Evolutionary conservation across 1,139 yeast species (phyloP).

Genomic region (Kurtzmaniella quercitrusa): DNA sequence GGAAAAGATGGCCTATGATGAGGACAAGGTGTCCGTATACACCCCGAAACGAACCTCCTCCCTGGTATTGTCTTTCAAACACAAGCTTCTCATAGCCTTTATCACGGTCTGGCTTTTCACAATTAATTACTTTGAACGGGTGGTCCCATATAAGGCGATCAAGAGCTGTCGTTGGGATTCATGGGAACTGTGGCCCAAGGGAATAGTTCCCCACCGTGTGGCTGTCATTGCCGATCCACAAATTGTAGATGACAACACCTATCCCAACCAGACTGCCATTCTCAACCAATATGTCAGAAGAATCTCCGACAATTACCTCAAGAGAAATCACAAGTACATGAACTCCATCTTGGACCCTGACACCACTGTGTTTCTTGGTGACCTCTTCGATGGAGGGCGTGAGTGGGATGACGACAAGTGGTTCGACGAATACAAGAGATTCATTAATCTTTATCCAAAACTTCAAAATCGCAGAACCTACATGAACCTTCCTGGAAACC

Average conservation of each 20-base stretch:
- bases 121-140: conserved; percentile 59
- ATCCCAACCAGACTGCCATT: conserved; percentile 50
- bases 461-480: conserved; percentile 46
- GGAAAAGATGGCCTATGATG: conserved; percentile 9
- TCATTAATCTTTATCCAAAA: conserved; percentile 56
- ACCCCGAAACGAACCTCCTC: not conserved
- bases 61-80: conserved; percentile 1
- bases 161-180: conserved; percentile 55
- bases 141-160: conserved; percentile 47
- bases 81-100: conserved; percentile 12
- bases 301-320: conserved; percentile 71
- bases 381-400: conserved; percentile 91
- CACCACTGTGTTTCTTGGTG: conserved; percentile 78
- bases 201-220: conserved; percentile 49
- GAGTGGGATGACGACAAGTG: conserved; percentile 68
- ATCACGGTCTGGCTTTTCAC: conserved; percentile 42
- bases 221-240: conserved; percentile 91
- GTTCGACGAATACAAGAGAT: conserved; percentile 70
- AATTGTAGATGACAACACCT: conserved; percentile 74
- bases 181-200: conserved; percentile 55
- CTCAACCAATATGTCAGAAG: conserved; percentile 44
- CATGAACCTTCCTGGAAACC: conserved; percentile 83
- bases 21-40: conserved; percentile 1
- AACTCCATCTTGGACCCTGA: conserved; percentile 67
- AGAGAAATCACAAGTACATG: conserved; percentile 66